phyloP scores from a whole-genome alignment of 2,329 filamentous ascomycete genomes.

The Talaromyces piceae region DNA sequence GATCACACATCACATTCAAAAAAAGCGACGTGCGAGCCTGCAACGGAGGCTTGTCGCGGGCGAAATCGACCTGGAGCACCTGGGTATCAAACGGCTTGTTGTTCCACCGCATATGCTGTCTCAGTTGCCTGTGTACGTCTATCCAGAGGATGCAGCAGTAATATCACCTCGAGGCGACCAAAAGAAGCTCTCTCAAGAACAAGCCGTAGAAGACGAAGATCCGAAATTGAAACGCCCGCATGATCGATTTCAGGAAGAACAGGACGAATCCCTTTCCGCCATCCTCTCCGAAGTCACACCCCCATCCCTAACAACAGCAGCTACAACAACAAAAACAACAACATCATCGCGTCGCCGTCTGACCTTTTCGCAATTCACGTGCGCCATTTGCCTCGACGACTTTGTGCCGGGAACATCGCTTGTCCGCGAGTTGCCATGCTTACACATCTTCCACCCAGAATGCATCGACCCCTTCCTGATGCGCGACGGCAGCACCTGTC shows the following conservation, averaged over 20 bases:
- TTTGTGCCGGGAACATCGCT: slow-evolving; percentile 62
- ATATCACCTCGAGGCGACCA: not conserved
- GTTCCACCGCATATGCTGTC: slow-evolving; percentile 67
- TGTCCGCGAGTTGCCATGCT: slow-evolving; percentile 80
- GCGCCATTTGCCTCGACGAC: slow-evolving; percentile 82
- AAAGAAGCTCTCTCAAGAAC: not conserved
- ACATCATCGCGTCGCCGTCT: slow-evolving; percentile 14
- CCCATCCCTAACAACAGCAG: no score
- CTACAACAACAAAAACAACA: no score
- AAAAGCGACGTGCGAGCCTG: slow-evolving; percentile 59
- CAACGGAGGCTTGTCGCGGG: slow-evolving; percentile 65
- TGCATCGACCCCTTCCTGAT: slow-evolving; percentile 83
- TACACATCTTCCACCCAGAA: slow-evolving; percentile 86
- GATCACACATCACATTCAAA: slow-evolving; percentile 71
- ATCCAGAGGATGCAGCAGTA: slow-evolving; percentile 36
- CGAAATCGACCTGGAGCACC: slow-evolving; percentile 54
- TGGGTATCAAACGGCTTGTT: slow-evolving; percentile 75
- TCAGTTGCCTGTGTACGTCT: slow-evolving; percentile 71
- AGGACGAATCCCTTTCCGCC: slow-evolving; percentile 7
- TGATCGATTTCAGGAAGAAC: not conserved
- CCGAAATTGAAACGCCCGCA: not conserved
- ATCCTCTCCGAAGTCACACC: slow-evolving; percentile 10
- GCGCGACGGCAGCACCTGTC: slow-evolving; percentile 76
- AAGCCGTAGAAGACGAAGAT: not conserved
- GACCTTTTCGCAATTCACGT: slow-evolving; percentile 65